These are phyloP conservation scores for Afroboletus lepidellus DNA, from an alignment of 1,284 basidiomycete genomes.

Conservation along the genomic window DNA sequence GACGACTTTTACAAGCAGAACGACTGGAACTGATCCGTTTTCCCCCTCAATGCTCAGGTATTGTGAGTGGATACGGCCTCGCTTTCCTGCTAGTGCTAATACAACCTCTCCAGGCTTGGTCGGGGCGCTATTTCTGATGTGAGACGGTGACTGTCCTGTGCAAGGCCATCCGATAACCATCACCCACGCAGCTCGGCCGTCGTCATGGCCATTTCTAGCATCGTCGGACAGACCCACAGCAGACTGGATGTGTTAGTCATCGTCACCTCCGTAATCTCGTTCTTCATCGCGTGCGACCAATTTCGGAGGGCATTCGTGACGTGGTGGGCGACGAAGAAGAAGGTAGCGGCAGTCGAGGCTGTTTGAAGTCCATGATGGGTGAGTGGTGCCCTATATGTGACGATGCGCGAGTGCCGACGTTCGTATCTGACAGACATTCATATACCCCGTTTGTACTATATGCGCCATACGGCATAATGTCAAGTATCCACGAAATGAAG, in stretches of 20 bases:
- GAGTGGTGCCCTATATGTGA: background rate
- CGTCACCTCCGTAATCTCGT: conserved; percentile 16
- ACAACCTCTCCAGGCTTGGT: conserved; percentile 15
- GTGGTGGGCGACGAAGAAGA: conserved; percentile 17
- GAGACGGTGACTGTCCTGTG: background rate
- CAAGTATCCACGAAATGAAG: too few relatives aligned
- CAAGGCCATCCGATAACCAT: background rate
- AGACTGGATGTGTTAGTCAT: conserved; percentile 20
- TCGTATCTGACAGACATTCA: background rate
- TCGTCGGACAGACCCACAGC: conserved; percentile 14
- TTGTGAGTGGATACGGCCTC: conserved; percentile 10
- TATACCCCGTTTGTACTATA: background rate
- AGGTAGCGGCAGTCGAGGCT: conserved; percentile 6
- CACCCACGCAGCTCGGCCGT: conserved; percentile 17
- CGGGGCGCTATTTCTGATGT: conserved; percentile 27
- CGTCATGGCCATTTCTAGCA: conserved; percentile 21
- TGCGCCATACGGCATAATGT: background rate
- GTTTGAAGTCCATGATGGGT: conserved; percentile 12
- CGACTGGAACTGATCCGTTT: background rate
- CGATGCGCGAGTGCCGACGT: background rate
- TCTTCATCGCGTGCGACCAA: conserved; percentile 26
- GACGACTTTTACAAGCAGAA: background rate
- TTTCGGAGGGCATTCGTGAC: conserved; percentile 23
- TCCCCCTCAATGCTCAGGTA: conserved; percentile 8
- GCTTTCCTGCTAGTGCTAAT: background rate